Base-by-base conservation (phyloP, 495 filamentous ascomycete species). In the Aspergillus asperescens region DNA sequence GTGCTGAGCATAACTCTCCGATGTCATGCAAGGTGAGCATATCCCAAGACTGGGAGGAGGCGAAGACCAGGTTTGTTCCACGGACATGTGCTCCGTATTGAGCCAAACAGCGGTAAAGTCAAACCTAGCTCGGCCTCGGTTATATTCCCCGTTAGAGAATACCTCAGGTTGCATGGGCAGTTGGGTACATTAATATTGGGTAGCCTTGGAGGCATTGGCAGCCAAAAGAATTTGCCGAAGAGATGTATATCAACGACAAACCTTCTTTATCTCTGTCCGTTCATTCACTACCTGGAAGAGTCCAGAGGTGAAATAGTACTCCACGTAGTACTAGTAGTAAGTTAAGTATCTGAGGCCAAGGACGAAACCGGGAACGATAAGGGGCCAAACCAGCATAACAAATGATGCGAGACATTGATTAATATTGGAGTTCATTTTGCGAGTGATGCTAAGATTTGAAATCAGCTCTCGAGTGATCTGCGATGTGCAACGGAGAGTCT, bases 81-180 rank as follows among this genome's bases (percentile, higher is more conserved):
- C 45, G 45, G 45, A 27, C 32, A 37, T 24, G 8, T 37, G 23
- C 20, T 39, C 46, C 18, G 20, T 48, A 34, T 32, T 25, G 32
- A 45, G 25, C 24, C 19, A 3, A 27, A 31, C 42, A n/a, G 44
- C 44, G 20, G 44, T 34, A 35, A 47, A 42, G 20, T 15, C 39
- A 16, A 4, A 23, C 6, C 27, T 9, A 10, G 29, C 29, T n/a
- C n/a, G n/a, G 29, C 50, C 57, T 69, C 66, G 66, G 66, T 62
- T 52, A 28, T 65, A 43, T 59, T 48, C 47, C 66, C 59, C 28
- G 37, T 62, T 67, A 27, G 38, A 64, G 66, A n/a, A 63, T 18
- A 40, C 57, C 55, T 61, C 57, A 50, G 57, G 34, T 19, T 38
- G 52, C 38, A 19, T n/a, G 32, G n/a, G 38, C 38, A 40, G 38